Evolutionary conservation across 495 filamentous ascomycete genomes (phyloP).

Genomic region (Antarctomyces pellizariae): DNA sequence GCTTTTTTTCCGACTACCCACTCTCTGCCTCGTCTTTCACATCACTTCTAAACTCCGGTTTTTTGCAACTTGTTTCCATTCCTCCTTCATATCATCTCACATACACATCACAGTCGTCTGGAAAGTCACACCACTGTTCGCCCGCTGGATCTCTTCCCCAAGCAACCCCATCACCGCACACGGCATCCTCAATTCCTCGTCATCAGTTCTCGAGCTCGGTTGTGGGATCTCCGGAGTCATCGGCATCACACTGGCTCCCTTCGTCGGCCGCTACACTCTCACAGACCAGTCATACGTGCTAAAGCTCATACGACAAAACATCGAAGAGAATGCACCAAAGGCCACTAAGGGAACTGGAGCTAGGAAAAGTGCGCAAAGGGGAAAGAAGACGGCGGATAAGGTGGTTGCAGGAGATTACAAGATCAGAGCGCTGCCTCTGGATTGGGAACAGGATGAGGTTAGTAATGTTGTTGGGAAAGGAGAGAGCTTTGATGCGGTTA

Average conservation of each 20-base stretch:
- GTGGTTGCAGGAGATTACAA: conserved; percentile 11
- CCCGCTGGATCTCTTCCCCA: conserved; percentile 50
- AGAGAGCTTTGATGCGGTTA: conserved; percentile 31
- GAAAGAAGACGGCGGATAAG: conserved; percentile 8
- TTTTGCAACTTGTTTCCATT: too few relatives aligned
- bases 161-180: conserved; percentile 38
- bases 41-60: too few relatives aligned
- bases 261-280: conserved; percentile 42
- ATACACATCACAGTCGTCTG: conserved; percentile 39
- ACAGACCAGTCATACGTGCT: conserved; percentile 80
- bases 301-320: conserved; percentile 48
- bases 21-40: too few relatives aligned
- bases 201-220: conserved; percentile 59
- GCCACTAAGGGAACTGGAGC: conserved; percentile 9
- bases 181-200: conserved; percentile 26
- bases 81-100: too few relatives aligned
- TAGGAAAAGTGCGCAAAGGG: conserved; percentile 12
- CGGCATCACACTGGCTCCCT: conserved; percentile 36
- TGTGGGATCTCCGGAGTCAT: conserved; percentile 66
- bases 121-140: conserved; percentile 76
- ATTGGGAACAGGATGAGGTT: conserved; percentile 43
- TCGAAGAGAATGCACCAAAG: conserved; percentile 31
- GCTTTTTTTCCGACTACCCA: too few relatives aligned
- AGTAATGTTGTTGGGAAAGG: conserved; percentile 13
- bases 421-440: conserved; percentile 29